Evolutionary conservation across 2,329 filamentous ascomycete species (phyloP), one percentile per base, ranked within the genome.

Genomic region (Cryphonectria radicalis): DNA sequence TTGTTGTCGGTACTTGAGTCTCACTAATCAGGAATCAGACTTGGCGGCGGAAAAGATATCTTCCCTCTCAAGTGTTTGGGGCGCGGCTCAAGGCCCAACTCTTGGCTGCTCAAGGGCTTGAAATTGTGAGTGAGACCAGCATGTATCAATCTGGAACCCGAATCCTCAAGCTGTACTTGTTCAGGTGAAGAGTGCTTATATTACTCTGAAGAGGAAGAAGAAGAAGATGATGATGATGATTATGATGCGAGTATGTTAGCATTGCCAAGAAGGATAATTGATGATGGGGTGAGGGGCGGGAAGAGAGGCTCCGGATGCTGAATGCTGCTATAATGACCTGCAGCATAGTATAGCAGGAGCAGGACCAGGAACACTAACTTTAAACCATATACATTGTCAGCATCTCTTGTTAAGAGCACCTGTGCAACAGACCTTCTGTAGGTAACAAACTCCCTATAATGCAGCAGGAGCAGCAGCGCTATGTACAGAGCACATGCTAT

Each of bases 1-100:
- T 35, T 35, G 63, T 7, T 28, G 65, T 14, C 35, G 42, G 42
- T 65, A 28, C 40, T 59, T 50, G 35, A 11, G 53, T 25, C 8
- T 35, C 53, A 19, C 55, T 43, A 59, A n/a, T 35, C 43, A 57
- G 63, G 8, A 59, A n/a, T 35, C 40, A 40, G 63, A 32, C 63
- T 17, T 42, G 68, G 43, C 50, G 37, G 66, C 71, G 71, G 71
- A 73, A 71, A 73, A 73, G 71, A 66, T 73, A 73, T 73, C n/a
- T 69, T 71, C 71, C 71, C 71, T 46, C 25, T 59, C 55, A 19
- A 19, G 55, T 59, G 25, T 8, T 59, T 7, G 53, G 55, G 13
- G 28, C n/a, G 50, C 25, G 3, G 28, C 25, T 32, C 55, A 19
- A 32, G 25, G 55, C 14, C n/a, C 25, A 8, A 57, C 53, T 50